These are phyloP conservation scores for Pyricularia pennisetigena DNA, from an alignment of 2,329 filamentous ascomycete genomes.

Conservation along the genomic window DNA sequence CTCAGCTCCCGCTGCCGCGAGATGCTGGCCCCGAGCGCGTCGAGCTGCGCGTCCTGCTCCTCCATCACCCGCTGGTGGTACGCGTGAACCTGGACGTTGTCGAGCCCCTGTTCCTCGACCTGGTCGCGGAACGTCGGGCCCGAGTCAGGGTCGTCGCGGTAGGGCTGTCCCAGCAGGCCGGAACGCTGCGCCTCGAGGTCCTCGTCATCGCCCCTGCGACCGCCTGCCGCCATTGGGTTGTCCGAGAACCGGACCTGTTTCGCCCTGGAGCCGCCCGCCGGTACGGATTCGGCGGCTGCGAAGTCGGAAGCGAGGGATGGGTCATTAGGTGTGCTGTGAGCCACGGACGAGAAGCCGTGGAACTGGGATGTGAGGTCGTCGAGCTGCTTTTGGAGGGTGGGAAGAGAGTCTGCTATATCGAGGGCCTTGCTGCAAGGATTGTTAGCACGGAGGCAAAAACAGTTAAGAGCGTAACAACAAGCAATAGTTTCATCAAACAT, in stretches of 20 bases:
- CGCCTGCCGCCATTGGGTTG: slow-evolving; percentile 49
- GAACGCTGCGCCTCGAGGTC: slow-evolving; percentile 28
- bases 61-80: slow-evolving; percentile 73
- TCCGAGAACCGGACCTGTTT: slow-evolving; percentile 83
- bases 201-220: slow-evolving; percentile 31
- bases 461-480: neutral
- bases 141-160: slow-evolving; percentile 58
- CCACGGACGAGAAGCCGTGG: slow-evolving; percentile 49
- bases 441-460: neutral
- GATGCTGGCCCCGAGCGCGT: slow-evolving; percentile 76
- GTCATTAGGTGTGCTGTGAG: slow-evolving; percentile 50
- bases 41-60: slow-evolving; percentile 93
- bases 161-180: slow-evolving; percentile 35
- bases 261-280: slow-evolving; percentile 24
- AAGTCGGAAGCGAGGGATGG: slow-evolving; percentile 53
- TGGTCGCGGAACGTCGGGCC: slow-evolving; percentile 43
- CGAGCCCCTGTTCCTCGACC: slow-evolving; percentile 49
- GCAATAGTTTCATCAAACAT: slow-evolving; percentile 10
- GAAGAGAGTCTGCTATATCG: slow-evolving; percentile 52
- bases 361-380: slow-evolving; percentile 73
- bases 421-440: slow-evolving; percentile 30
- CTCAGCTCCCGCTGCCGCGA: slow-evolving; percentile 82
- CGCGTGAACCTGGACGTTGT: slow-evolving; percentile 77
- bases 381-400: slow-evolving; percentile 63
- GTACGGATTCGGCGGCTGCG: slow-evolving; percentile 44